phyloP scores from a whole-genome alignment of 768 basidiomycete species.

The Pleurotus cornucopiae region DNA sequence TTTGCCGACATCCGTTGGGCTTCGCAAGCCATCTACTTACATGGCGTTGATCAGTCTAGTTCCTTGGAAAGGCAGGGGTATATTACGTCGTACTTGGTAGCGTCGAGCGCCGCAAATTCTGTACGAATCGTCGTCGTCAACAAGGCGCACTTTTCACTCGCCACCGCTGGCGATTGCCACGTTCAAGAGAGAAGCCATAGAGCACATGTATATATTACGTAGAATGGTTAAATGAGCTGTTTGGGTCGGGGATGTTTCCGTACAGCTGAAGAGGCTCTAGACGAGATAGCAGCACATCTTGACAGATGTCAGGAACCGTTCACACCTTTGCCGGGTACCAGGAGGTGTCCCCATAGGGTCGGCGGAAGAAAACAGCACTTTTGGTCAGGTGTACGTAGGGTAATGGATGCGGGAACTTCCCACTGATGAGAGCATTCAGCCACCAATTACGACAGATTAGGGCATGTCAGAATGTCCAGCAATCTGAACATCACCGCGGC shows the following conservation, averaged over 20 bases:
- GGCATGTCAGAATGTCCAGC: slow-evolving; percentile 16
- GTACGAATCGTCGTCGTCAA: slow-evolving; percentile 23
- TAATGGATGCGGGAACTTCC: too few species aligned
- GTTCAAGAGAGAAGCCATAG: too few species aligned
- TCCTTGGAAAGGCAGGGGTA: too few species aligned
- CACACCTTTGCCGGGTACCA: neutral
- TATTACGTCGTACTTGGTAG: neutral
- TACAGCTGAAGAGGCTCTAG: too few species aligned
- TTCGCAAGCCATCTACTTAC: too few species aligned
- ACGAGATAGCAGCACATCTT: neutral
- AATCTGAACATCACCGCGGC: slow-evolving; percentile 22
- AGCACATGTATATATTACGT: neutral
- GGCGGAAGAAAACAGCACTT: too few species aligned
- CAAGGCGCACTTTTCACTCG: slow-evolving; percentile 15
- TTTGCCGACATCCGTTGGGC: too few species aligned
- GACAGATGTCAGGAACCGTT: neutral
- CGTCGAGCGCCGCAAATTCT: neutral
- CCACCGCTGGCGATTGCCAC: too few species aligned
- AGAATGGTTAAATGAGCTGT: neutral
- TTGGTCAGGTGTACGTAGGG: too few species aligned
- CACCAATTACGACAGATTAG: neutral
- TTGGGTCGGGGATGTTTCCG: neutral
- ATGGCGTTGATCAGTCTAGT: too few species aligned
- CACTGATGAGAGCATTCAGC: neutral
- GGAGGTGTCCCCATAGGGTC: neutral